Evolutionary conservation across 2,329 filamentous ascomycete genomes (phyloP).

Genomic region (Davidsoniella australis): DNA sequence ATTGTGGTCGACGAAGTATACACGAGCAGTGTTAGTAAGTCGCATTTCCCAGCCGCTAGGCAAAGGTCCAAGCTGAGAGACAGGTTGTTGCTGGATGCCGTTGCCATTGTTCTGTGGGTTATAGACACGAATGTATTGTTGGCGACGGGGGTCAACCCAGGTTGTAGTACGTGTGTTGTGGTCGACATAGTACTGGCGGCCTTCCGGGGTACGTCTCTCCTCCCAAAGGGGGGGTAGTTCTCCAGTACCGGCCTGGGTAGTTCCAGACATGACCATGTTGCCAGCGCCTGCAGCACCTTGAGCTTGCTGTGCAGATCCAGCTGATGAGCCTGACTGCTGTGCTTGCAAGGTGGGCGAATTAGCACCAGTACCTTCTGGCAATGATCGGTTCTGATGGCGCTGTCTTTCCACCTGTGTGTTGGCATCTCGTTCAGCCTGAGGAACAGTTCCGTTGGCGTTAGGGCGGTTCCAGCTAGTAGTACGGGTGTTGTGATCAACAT

Average conservation of each 20-base stretch:
- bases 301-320: constrained; percentile 20
- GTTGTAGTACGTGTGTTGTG: constrained; percentile 97
- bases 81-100: constrained; percentile 89
- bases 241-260: constrained; percentile 79
- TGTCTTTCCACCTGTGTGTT: constrained; percentile 86
- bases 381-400: constrained; percentile 84
- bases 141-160: constrained; percentile 91
- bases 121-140: constrained; percentile 98
- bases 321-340: constrained; percentile 26
- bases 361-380: constrained; percentile 89
- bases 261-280: constrained; percentile 78
- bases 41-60: constrained; percentile 99
- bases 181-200: constrained; percentile 90
- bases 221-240: constrained; percentile 95
- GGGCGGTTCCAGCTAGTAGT: constrained; percentile 94
- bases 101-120: constrained; percentile 70
- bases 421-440: constrained; percentile 62
- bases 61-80: constrained; percentile 85
- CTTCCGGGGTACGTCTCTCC: constrained; percentile 87
- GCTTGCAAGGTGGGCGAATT: constrained; percentile 67
- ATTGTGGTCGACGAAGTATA: constrained; percentile 99
- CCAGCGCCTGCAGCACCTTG: constrained; percentile 41
- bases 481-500: constrained; percentile 93
- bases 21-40: constrained; percentile 88
- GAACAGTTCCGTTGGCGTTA: constrained; percentile 57